Evolutionary conservation across 1,139 yeast species (phyloP).

Genomic region (Diutina pseudorugosa): DNA sequence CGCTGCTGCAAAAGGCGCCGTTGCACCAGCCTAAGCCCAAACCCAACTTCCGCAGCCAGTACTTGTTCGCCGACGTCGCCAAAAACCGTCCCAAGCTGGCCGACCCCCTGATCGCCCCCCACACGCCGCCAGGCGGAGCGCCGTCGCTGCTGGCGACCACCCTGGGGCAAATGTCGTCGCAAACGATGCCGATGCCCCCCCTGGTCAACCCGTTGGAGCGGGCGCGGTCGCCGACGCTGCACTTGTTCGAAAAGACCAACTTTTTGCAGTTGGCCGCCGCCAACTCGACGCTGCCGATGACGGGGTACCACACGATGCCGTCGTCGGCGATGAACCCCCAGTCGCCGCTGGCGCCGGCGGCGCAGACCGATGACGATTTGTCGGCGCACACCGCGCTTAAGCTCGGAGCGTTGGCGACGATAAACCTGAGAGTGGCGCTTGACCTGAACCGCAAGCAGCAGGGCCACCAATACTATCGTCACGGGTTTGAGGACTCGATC

Average conservation of each 20-base stretch:
- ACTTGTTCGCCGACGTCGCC: slow-evolving; percentile 19
- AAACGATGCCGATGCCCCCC: slow-evolving; percentile 4
- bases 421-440: slow-evolving; percentile 46
- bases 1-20: slow-evolving; percentile 5
- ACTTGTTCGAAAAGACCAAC: slow-evolving; percentile 32
- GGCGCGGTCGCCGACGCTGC: slow-evolving; percentile 32
- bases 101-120: slow-evolving; percentile 17
- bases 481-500: slow-evolving; percentile 21
- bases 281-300: slow-evolving; percentile 15
- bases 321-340: slow-evolving; percentile 9
- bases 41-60: slow-evolving; percentile 16
- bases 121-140: slow-evolving; percentile 14
- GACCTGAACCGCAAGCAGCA: slow-evolving; percentile 37
- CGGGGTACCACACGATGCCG: slow-evolving; percentile 9
- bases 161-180: background rate
- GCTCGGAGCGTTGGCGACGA: slow-evolving; percentile 52
- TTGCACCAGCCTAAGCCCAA: slow-evolving; percentile 29
- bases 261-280: slow-evolving; percentile 34
- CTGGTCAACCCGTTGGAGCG: slow-evolving; percentile 15
- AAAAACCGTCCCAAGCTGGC: slow-evolving; percentile 31
- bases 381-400: slow-evolving; percentile 34
- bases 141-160: slow-evolving; percentile 33
- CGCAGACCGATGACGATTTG: slow-evolving; percentile 18
- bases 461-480: slow-evolving; percentile 8
- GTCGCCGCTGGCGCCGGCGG: slow-evolving; percentile 7